phyloP scores from a whole-genome alignment of 805 yeast genomes.

The Cyberlindnera subsufficiens region DNA sequence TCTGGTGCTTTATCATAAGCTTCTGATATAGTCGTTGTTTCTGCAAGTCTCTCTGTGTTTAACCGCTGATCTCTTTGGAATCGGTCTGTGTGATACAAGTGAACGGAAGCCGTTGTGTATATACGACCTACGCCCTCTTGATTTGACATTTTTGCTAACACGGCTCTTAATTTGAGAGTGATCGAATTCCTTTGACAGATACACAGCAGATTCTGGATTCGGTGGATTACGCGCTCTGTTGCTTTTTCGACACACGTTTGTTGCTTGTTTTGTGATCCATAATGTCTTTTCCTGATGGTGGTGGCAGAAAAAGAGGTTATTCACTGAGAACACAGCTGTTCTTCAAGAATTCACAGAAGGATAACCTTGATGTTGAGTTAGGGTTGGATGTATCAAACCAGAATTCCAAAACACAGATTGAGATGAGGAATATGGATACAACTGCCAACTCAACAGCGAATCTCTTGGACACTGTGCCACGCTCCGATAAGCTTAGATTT shows the following conservation, averaged over 20 bases:
- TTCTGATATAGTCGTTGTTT: too few relatives aligned
- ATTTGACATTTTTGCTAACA: too few relatives aligned
- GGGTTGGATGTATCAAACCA: neutral
- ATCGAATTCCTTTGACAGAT: too few relatives aligned
- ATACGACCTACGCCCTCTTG: too few relatives aligned
- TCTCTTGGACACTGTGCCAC: conserved; percentile 4
- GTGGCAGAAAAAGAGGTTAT: conserved; percentile 53
- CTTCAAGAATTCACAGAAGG: conserved; percentile 32
- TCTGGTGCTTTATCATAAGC: too few relatives aligned
- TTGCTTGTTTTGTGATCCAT: neutral
- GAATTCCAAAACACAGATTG: neutral
- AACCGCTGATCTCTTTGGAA: too few relatives aligned
- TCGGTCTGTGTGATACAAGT: too few relatives aligned
- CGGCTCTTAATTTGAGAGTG: too few relatives aligned
- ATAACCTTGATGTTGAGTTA: conserved; percentile 11
- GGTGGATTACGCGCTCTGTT: neutral
- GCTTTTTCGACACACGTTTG: neutral
- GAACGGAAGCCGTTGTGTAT: too few relatives aligned
- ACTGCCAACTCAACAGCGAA: conserved; percentile 4
- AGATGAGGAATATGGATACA: neutral
- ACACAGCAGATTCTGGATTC: too few relatives aligned
- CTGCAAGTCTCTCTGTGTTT: too few relatives aligned
- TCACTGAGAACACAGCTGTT: conserved; percentile 63
- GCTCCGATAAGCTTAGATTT: neutral
- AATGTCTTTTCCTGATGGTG: conserved; percentile 2